phyloP scores from a whole-genome alignment of 371 early-diverging fungal species.

The Mortierella sp. region DNA sequence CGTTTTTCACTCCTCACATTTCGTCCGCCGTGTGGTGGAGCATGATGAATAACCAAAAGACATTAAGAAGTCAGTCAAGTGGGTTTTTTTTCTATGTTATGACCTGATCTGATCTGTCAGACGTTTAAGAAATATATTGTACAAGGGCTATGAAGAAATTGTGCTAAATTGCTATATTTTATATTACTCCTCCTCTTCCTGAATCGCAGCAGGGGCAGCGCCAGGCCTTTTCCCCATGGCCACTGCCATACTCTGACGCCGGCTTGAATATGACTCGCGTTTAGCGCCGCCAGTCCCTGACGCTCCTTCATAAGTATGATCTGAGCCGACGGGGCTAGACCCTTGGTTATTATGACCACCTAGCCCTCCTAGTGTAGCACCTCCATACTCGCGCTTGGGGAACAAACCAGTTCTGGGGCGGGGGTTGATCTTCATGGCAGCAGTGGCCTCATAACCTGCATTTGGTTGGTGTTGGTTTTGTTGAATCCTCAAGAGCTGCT shows the following conservation, averaged over 20 bases:
- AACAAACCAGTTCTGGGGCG: slow-evolving; percentile 34
- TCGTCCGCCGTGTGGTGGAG: not conserved
- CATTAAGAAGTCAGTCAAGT: no score
- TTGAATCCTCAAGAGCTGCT: slow-evolving; percentile 45
- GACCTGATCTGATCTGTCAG: no score
- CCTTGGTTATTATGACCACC: slow-evolving; percentile 25
- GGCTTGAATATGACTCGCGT: slow-evolving; percentile 49
- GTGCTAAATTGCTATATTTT: slow-evolving; percentile 1
- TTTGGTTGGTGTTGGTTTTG: slow-evolving; percentile 39
- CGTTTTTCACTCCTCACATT: not conserved
- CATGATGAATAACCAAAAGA: not conserved
- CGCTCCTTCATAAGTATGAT: not conserved
- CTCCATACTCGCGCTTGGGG: slow-evolving; percentile 48
- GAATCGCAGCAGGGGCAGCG: slow-evolving; percentile 50
- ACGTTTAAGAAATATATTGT: not conserved
- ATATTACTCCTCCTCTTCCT: slow-evolving; percentile 52
- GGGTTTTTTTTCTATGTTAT: no score
- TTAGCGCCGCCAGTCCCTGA: slow-evolving; percentile 10
- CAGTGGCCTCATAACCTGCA: slow-evolving; percentile 48
- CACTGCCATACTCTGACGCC: slow-evolving; percentile 53
- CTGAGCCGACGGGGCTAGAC: not conserved
- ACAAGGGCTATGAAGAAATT: slow-evolving; percentile 1
- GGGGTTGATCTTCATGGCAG: slow-evolving; percentile 47
- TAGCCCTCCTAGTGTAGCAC: slow-evolving; percentile 35
- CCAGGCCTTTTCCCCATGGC: slow-evolving; percentile 47